Evolutionary conservation across 257 asterid species (phyloP), one percentile per base, ranked within the genome.

Genomic region (Plantago ovata): DNA sequence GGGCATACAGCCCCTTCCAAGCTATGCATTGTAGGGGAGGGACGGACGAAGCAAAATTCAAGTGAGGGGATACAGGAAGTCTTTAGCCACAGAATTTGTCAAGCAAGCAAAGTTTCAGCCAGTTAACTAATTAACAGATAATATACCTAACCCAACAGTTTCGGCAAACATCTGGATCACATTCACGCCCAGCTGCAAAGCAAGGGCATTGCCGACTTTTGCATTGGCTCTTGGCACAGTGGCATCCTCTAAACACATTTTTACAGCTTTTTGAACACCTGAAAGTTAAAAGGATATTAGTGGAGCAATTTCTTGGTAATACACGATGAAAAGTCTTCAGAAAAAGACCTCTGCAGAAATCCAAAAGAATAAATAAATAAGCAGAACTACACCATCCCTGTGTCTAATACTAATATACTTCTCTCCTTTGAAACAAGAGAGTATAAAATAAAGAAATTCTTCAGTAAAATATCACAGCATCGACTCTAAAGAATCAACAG

Each of bases 201-300:
- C 99, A 93, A 16, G 99, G 99, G 57, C 99, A 93, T 72, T 88
- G 97, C 60, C 99, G 88, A 73, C 99, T 93, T 81, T 81, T 84
- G 83, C 99, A 89, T 80, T 86, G 99, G 72, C 99, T 89, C 74
- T 93, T 93, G 58, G 97, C 97, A 74, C 99, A 93, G 70, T 93
- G 97, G 38, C 99, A 93, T 69, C 99, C 99, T 80, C 99, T 74
- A 69, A 93, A 93, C 40, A 95, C 87, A 63, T 93, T 93, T 74
- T 93, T 93, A 77, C 99, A 93, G 86, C 81, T 77, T 70, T 85
- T 86, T 62, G 94, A 76, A 76, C 99, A 93, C 82, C 99, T 93
- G 82, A 55, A 71, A 66, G 57, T 57, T 16, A 8, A 48, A 70
- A 24, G 47, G 53, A 20, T 45, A 24, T 20, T 41, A 23, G 33